Evolutionary conservation across 176 grass and related monocot genomes (phyloP), one percentile per base, ranked within the genome.

Genomic region (Aegilops bicornis): DNA sequence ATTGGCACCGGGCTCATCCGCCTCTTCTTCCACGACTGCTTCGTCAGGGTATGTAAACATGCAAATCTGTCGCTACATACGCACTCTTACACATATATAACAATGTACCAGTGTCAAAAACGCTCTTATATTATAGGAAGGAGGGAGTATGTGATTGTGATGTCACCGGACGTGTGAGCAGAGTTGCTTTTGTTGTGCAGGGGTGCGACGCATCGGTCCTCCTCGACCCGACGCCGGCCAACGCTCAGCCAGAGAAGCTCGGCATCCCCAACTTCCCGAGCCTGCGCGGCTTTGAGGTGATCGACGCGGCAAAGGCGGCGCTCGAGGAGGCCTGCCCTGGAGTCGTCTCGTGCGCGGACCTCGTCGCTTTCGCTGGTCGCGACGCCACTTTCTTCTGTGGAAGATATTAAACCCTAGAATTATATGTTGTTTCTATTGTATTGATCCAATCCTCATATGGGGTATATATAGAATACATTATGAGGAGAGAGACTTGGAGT

Each of bases 11-110:
- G 92, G 15, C 59, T 94, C 50, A 78, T 97, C 27, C 76, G 94
- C 40, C 70, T 97, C 14, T 78, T 86, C 82, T 97, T 94, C 88
- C 92, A 94, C 69, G 92, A 94, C 63, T 94, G 92, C 89, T 94
- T 94, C 75, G 90, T 94, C 40, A 82, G 90, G 78, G 92, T 94
- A 78, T 42, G 9, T 10, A 42, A 42, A 42, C 69, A 42, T 73
- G 37, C 37, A 39, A 35, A 68, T 8, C 8, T 32, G 29, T 67
- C 13, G 1, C 65, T 8, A 19, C 47, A 11, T 45, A 45, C 35
- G 35, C 35, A 36, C 35, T 36, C 35, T 36, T 36, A 36, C 7
- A 36, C 7, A 36, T 7, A 35, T 35, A 36, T 36, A 36, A 36
- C 1, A 33, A 33, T 33, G 32, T 33, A 33, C 4, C 4, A 33